A percentile compares a stretch with the other conserved stretches of the same genome.
Evolutionary conservation across 192 early-diverging fungal species (phyloP).

Genomic region (Fimicolochytrium jonesii): DNA sequence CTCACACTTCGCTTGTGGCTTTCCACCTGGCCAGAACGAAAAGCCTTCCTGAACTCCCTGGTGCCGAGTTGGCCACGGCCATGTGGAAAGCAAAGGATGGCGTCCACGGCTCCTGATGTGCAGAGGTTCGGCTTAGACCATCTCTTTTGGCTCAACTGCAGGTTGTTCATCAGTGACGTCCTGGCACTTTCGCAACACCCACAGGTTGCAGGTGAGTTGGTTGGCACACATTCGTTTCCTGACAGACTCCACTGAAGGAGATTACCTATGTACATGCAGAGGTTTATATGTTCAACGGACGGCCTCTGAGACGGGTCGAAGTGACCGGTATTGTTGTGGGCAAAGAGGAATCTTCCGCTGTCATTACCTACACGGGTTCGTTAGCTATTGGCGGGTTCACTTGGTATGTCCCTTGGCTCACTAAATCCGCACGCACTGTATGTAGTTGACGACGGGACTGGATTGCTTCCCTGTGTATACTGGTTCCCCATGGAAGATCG

Average conservation of each 20-base stretch:
- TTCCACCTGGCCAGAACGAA: too few species aligned
- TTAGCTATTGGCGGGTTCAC: not conserved
- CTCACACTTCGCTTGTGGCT: too few species aligned
- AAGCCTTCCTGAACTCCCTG: too few species aligned
- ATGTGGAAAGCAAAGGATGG: too few species aligned
- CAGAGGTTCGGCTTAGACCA: slow-evolving; percentile 23
- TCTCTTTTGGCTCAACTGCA: slow-evolving; percentile 20
- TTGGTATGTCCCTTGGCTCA: too few species aligned
- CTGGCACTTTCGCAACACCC: slow-evolving; percentile 4
- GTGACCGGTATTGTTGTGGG: slow-evolving; percentile 19
- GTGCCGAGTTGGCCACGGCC: too few species aligned
- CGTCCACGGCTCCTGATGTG: too few species aligned
- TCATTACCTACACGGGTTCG: slow-evolving; percentile 13
- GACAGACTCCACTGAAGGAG: not conserved
- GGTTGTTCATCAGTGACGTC: slow-evolving; percentile 11
- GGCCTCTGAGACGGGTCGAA: slow-evolving; percentile 19
- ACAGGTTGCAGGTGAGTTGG: not conserved
- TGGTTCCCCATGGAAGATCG: slow-evolving; percentile 20
- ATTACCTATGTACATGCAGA: not conserved
- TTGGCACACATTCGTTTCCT: not conserved
- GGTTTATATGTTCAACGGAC: slow-evolving; percentile 6
- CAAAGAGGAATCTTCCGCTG: slow-evolving; percentile 15
- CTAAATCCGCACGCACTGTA: too few species aligned
- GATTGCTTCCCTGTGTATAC: slow-evolving; percentile 10
- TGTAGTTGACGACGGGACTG: slow-evolving; percentile 26